Conservation (phyloP, 352 stramenopile species). For the Peronospora belbahrii region DNA sequence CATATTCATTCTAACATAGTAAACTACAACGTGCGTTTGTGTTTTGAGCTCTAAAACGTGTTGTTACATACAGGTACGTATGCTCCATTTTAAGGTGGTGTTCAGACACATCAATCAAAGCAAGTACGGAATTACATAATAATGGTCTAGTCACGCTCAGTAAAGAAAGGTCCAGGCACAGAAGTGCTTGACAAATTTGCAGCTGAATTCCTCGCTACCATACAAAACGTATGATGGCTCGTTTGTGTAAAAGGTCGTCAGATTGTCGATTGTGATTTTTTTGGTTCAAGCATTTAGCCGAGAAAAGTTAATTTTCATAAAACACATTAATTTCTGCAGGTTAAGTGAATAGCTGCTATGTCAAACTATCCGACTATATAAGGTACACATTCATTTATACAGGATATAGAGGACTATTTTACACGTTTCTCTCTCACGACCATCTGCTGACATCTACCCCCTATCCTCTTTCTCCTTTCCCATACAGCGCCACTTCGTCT, state of each 20-base stretch:
- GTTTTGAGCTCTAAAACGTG: background rate
- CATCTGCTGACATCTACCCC: constrained; percentile 13
- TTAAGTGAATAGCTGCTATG: background rate
- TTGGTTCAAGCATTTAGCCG: too few species aligned
- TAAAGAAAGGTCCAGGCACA: too few species aligned
- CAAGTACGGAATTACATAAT: too few species aligned
- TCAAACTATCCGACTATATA: background rate
- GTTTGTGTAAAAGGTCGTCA: constrained; percentile 8
- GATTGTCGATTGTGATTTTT: too few species aligned
- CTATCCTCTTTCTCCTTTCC: constrained; percentile 16
- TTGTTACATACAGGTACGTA: background rate
- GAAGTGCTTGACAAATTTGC: too few species aligned
- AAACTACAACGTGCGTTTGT: background rate
- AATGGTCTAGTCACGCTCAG: too few species aligned
- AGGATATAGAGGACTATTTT: constrained; percentile 2
- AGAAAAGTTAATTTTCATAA: too few species aligned
- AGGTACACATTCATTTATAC: constrained; percentile 5
- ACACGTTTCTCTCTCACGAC: constrained; percentile 21
- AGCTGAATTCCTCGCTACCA: too few species aligned
- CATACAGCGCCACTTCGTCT: too few species aligned
- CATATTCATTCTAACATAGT: constrained; percentile 2
- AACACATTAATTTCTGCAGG: too few species aligned
- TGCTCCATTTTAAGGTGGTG: background rate
- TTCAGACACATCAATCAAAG: too few species aligned
- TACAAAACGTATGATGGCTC: too few species aligned